Percentiles rank a stretch among this genome's conserved stretches.
Conservation (phyloP, 1,284 basidiomycete species). For the Jaminaea rosea region DNA sequence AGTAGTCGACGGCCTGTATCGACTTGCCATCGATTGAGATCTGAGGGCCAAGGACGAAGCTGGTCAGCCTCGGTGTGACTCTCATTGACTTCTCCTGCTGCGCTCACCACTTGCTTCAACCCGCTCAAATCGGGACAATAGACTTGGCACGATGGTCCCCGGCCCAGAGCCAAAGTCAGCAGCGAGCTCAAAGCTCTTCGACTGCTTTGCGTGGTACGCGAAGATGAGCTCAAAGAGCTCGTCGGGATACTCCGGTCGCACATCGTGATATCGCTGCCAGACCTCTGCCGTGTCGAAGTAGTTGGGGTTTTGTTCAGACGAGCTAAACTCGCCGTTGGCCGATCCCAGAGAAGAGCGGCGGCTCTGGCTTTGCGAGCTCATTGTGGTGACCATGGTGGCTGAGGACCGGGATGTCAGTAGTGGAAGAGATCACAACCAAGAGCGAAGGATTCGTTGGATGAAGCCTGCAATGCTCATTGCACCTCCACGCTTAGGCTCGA, state of each 20-base stretch:
- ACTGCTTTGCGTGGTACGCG: background rate
- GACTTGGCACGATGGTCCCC: background rate
- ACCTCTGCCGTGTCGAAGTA: background rate
- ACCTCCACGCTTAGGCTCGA: no score
- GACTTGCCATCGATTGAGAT: background rate
- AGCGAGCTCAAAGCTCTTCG: background rate
- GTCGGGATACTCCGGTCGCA: background rate
- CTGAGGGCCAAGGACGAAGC: background rate
- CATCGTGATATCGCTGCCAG: background rate
- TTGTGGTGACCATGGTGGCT: no score
- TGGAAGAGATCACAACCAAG: no score
- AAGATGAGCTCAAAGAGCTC: background rate
- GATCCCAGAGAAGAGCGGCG: no score
- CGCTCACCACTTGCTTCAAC: background rate
- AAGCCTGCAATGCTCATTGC: no score
- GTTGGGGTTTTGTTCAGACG: background rate
- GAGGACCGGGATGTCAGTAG: no score
- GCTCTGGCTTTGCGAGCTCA: no score
- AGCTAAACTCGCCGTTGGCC: background rate
- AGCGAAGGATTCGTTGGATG: no score
- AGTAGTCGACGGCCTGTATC: background rate
- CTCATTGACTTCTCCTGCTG: no score
- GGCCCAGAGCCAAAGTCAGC: background rate
- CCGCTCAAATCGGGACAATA: background rate
- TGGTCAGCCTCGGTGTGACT: no score